A percentile compares a stretch with the other conserved stretches of the same genome.
Evolutionary conservation across 2,329 filamentous ascomycete genomes (phyloP).

Genomic region (Verticillium albo-atrum): DNA sequence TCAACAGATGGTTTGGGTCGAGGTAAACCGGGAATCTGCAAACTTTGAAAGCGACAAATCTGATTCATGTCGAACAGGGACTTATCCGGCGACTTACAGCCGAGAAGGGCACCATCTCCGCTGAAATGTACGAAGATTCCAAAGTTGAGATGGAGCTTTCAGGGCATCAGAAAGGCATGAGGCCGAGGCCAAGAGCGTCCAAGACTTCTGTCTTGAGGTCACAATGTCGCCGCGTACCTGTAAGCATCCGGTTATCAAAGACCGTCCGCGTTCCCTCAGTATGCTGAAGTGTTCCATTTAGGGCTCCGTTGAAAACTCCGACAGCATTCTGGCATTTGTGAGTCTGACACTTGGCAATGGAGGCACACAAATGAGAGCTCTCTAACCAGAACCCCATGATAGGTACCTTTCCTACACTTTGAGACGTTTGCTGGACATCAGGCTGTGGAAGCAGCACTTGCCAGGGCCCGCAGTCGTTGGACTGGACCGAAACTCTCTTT

Average conservation of each 20-base stretch:
- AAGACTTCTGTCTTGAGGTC: neutral
- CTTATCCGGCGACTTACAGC: slow-evolving; percentile 1
- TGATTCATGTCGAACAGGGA: neutral
- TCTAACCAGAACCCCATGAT: neutral
- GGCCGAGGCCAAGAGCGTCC: neutral
- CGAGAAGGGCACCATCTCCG: slow-evolving; percentile 3
- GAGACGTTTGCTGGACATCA: slow-evolving; percentile 2
- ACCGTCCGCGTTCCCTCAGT: too few relatives aligned
- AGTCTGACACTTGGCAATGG: neutral
- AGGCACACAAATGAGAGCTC: neutral
- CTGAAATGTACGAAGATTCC: slow-evolving; percentile 3
- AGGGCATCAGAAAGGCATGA: neutral
- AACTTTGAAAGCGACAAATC: neutral
- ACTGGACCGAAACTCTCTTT: neutral
- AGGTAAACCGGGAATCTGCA: neutral
- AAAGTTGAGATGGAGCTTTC: slow-evolving; percentile 1
- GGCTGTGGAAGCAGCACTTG: neutral
- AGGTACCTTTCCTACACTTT: slow-evolving; percentile 6
- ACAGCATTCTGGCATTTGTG: neutral
- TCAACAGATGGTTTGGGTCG: slow-evolving; percentile 4
- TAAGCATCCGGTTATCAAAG: neutral
- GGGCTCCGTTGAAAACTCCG: neutral
- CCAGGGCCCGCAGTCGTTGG: neutral
- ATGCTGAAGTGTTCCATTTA: too few relatives aligned
- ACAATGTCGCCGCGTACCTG: neutral